Base-by-base conservation (phyloP, 805 yeast species). In the Kuraishia piskuri region DNA sequence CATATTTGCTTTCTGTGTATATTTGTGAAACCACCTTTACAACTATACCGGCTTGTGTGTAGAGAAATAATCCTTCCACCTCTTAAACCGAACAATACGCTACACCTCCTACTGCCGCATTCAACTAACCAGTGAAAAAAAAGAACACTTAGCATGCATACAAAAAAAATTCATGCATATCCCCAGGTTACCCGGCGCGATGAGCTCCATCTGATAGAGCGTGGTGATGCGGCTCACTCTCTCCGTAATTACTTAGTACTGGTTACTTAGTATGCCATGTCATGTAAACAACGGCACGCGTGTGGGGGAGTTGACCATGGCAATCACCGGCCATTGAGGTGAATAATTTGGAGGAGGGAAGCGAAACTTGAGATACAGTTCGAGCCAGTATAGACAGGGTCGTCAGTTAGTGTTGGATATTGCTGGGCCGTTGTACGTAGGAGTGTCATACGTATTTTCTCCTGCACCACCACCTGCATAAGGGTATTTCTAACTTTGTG, bases 121-220 rank as follows among this genome's bases (percentile, higher is more conserved):
- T 10, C 4, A 45, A 4, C 47, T 19, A 6, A 17, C 23, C 22
- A 50, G 25, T 31, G 24, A 20, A 20, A 26, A 36, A 40, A 50
- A 50, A 19, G 22, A 22, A 24, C n/a, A 24, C 23, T 12, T 26
- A n/a, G 22, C 40, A 24, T 26, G 24, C 40, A 10, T 19, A 49
- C 21, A n/a, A 36, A 36, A 36, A 25, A 36, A 36, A 36, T 22
- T 22, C 21, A n/a, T 22, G 22, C 40, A 31, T 31, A n/a, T 31
- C 8, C 17, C 22, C 12, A n/a, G 20, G 45, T 40, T 50, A 36
- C 52, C 47, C 52, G 52, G 37, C 22, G 52, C 46, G 52, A 50
- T 50, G 52, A 50, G 51, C 51, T 19, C 23, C 17, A 31, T 31
- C 40, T 7, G 17, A 31, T 31, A 31, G 40, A 8, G 40, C 40